Conservation (phyloP, 1,139 yeast genomes). For the Candida albicans region DNA sequence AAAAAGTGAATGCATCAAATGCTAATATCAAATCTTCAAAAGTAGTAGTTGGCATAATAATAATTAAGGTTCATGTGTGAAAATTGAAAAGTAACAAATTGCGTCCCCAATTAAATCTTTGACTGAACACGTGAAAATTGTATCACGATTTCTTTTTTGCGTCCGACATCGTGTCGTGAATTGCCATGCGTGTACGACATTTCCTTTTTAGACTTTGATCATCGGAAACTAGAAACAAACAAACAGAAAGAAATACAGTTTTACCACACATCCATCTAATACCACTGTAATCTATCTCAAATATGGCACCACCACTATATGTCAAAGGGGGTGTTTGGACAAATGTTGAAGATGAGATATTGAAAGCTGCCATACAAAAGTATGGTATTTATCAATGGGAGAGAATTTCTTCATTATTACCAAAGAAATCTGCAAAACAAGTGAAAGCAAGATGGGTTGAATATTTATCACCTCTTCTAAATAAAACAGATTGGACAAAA, state of each 20-base stretch:
- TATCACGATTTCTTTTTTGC: no score
- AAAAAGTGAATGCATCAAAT: no score
- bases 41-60: no score
- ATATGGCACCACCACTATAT: slow-evolving; percentile 60
- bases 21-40: no score
- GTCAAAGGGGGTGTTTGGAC: slow-evolving; percentile 93
- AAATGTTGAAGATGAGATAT: slow-evolving; percentile 83
- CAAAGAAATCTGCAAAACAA: slow-evolving; percentile 86
- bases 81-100: no score
- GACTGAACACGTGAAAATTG: no score
- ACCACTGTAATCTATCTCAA: not conserved
- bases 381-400: slow-evolving; percentile 96
- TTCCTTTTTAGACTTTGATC: no score
- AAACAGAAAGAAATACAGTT: not conserved
- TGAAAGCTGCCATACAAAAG: slow-evolving; percentile 88
- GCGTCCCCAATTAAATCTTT: no score
- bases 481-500: slow-evolving; percentile 65
- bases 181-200: no score
- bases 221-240: not conserved
- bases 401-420: slow-evolving; percentile 81
- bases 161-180: no score
- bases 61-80: no score
- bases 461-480: slow-evolving; percentile 75
- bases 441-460: slow-evolving; percentile 94
- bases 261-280: no score